phyloP scores from a whole-genome alignment of 257 asterid genomes.

The Coffea eugenioides region DNA sequence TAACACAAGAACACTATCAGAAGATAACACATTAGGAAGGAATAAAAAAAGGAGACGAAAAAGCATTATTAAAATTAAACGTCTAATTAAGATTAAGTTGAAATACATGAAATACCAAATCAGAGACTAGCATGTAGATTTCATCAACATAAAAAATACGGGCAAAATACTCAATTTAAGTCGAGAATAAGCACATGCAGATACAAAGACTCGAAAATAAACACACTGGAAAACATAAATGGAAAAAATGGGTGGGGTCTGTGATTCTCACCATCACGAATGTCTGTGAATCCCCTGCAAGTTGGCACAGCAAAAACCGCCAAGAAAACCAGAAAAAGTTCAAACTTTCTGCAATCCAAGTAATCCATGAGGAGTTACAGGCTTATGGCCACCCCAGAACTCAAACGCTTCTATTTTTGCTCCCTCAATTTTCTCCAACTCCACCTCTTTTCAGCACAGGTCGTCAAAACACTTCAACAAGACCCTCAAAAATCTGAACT shows the following conservation, averaged over 20 bases:
- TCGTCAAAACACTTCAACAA: conserved; percentile 19
- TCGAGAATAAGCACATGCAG: not conserved
- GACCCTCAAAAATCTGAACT: conserved; percentile 25
- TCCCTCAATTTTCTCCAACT: conserved; percentile 11
- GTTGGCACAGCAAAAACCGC: conserved; percentile 37
- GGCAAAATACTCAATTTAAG: not conserved
- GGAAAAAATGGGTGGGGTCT: not conserved
- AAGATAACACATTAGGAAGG: not conserved
- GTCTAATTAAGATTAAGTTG: no score
- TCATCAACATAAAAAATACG: not conserved
- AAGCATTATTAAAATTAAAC: not conserved
- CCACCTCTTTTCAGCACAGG: conserved; percentile 13
- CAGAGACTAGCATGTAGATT: no score
- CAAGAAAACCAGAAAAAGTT: conserved; percentile 38
- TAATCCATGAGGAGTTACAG: conserved; percentile 37
- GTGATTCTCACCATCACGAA: conserved; percentile 66
- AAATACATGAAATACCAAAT: not conserved
- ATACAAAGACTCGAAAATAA: not conserved
- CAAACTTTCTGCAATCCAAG: conserved; percentile 35
- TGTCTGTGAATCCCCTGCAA: conserved; percentile 63
- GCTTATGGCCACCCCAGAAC: conserved; percentile 22
- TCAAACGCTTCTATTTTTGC: conserved; percentile 17
- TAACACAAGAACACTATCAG: conserved; percentile 23
- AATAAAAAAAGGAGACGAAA: not conserved
- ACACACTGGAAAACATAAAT: not conserved